Evolutionary conservation across 441 rosid genomes (phyloP).

Genomic region (Gossypium lobatum): DNA sequence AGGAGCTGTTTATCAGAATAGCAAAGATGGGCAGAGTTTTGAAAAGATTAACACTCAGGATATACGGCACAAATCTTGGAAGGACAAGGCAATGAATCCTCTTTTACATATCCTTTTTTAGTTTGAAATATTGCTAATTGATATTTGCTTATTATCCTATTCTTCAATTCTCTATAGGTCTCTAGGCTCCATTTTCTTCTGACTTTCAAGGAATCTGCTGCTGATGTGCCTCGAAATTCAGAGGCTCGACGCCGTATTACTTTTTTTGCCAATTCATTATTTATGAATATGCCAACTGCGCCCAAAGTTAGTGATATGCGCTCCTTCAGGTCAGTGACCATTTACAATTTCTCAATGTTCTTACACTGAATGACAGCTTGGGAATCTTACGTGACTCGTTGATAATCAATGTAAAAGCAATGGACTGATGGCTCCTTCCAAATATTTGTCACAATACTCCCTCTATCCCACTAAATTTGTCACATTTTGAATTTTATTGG

Average conservation of each 20-base stretch:
- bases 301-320: constrained; percentile 86
- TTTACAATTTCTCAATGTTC: constrained; percentile 8
- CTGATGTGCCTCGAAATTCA: constrained; percentile 78
- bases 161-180: constrained; percentile 38
- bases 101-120: constrained; percentile 6
- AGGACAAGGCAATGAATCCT: constrained; percentile 59
- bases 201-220: constrained; percentile 93
- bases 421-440: background rate
- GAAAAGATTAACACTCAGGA: constrained; percentile 49
- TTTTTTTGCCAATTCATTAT: constrained; percentile 91
- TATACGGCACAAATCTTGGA: constrained; percentile 35
- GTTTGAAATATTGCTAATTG: constrained; percentile 10
- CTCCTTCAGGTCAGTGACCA: constrained; percentile 66
- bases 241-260: constrained; percentile 98
- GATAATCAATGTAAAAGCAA: background rate
- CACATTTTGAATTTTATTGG: too few relatives aligned
- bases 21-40: constrained; percentile 64
- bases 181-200: constrained; percentile 68
- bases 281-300: constrained; percentile 88
- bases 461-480: background rate
- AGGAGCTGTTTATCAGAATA: constrained; percentile 32
- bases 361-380: constrained; percentile 2
- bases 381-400: background rate
- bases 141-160: constrained; percentile 13
- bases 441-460: background rate